Evolutionary conservation across 2,329 filamentous ascomycete species (phyloP).

Genomic region (Trichoderma lentiforme): DNA sequence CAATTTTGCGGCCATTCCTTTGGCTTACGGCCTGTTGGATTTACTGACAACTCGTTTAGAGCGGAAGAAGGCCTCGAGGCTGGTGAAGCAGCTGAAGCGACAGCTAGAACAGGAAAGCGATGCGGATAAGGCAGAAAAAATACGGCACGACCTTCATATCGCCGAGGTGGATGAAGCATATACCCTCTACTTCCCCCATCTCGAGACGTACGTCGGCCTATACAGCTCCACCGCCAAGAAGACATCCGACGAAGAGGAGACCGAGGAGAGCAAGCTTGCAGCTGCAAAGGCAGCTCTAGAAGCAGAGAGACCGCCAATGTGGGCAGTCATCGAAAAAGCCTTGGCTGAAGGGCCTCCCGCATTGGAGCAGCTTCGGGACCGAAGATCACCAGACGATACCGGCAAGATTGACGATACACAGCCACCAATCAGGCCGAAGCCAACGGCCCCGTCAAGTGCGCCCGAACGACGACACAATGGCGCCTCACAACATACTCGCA

Average conservation of each 20-base stretch:
- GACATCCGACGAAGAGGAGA: slow-evolving; percentile 38
- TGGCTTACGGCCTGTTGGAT: slow-evolving; percentile 4
- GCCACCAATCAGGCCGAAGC: slow-evolving; percentile 14
- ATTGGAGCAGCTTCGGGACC: slow-evolving; percentile 55
- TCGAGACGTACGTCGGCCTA: slow-evolving; percentile 66
- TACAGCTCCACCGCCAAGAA: slow-evolving; percentile 45
- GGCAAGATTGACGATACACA: slow-evolving; percentile 7
- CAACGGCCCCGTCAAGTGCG: background rate
- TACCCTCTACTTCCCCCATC: slow-evolving; percentile 66
- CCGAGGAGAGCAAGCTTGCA: slow-evolving; percentile 37
- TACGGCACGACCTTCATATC: slow-evolving; percentile 60
- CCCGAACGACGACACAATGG: background rate
- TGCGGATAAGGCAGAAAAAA: slow-evolving; percentile 46
- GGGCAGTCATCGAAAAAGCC: slow-evolving; percentile 63
- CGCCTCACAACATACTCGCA: slow-evolving; percentile 19
- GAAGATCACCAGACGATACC: slow-evolving; percentile 31
- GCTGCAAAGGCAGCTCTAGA: slow-evolving; percentile 44
- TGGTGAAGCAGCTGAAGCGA: slow-evolving; percentile 62
- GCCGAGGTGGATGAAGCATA: slow-evolving; percentile 75
- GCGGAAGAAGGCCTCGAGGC: slow-evolving; percentile 67
- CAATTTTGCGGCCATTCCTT: background rate
- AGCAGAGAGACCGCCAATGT: slow-evolving; percentile 58
- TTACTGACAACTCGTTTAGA: slow-evolving; percentile 42
- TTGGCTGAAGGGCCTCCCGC: slow-evolving; percentile 54
- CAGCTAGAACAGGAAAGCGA: slow-evolving; percentile 52